Conservation (phyloP, 2,329 filamentous ascomycete species). For the Colletotrichum sp. region DNA sequence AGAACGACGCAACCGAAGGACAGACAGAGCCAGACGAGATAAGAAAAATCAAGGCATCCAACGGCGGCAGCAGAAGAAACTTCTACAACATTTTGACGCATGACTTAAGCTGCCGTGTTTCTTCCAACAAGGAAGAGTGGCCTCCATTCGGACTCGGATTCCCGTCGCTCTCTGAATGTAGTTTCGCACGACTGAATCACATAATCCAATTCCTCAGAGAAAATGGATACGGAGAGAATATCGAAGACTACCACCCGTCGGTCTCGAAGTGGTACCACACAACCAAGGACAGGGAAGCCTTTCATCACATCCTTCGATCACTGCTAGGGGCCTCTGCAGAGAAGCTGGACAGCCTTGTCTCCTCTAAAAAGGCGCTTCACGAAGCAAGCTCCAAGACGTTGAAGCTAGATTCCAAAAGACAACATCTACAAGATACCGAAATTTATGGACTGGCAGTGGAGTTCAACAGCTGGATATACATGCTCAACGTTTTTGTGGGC, state of each 20-base stretch:
- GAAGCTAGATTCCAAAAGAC: neutral
- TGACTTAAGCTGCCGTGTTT: neutral
- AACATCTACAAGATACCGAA: neutral
- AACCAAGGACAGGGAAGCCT: neutral
- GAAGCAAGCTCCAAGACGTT: neutral
- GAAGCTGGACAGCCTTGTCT: neutral
- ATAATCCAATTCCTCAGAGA: neutral
- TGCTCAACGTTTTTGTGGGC: neutral
- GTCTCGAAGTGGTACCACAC: neutral
- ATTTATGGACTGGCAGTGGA: neutral
- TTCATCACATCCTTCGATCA: neutral
- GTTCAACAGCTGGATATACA: neutral
- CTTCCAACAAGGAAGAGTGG: neutral
- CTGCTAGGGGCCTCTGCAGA: neutral
- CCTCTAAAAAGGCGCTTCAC: neutral
- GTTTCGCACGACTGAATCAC: neutral
- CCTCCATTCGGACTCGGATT: neutral
- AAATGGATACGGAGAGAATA: neutral
- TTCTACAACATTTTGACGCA: neutral
- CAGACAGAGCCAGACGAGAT: neutral
- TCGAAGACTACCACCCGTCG: neutral
- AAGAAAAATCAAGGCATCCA: neutral
- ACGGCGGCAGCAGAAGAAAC: neutral
- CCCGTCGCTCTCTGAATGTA: neutral
- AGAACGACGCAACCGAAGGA: neutral